Evolutionary conservation across 371 early-diverging fungal genomes (phyloP), one percentile per base, ranked within the genome.

Genomic region (Chytridiales sp.): DNA sequence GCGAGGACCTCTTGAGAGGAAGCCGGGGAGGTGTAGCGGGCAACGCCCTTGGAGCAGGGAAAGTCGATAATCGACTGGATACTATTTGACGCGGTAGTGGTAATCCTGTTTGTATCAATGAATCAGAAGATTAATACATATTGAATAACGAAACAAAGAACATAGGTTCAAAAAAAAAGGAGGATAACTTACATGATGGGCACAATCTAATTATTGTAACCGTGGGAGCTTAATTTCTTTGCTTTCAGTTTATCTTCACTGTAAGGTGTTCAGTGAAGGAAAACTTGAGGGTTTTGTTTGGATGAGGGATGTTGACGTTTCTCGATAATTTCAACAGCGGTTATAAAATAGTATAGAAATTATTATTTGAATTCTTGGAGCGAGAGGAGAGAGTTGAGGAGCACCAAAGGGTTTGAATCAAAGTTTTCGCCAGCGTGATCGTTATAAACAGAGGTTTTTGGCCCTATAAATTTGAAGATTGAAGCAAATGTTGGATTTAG

Each of bases 331-430:
- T n/a, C 17, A 29, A 13, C 41, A 26, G 21, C 11, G 17, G 38
- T 22, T 6, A 26, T 21, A 3, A 24, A 56, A 21, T 40, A 55
- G 31, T 56, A 65, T 59, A 54, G 40, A 46, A 44, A 53, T 39
- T 54, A 51, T 59, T 31, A 26, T 35, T 29, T 6, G 57, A 31
- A 4, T 26, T 11, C 39, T 59, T 65, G 22, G 65, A 65, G 52
- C 65, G 59, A 53, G 65, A 65, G 0, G 65, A 40, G 59, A 59
- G 59, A 46, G 65, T 47, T 38, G 65, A 59, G 38, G 65, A 65
- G 30, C 59, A 65, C 65, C 65, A 65, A 59, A 65, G 65, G 53
- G 59, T 26, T 46, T 54, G 59, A 36, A 65, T 54, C 40, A 65
- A 54, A 29, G 35, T 32, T 52, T 65, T 65, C 54, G 57, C 59